Percentiles rank a stretch among this genome's conserved stretches.
Conservation (phyloP, 208 protist genomes). For the Acanthamoeba sp. region DNA sequence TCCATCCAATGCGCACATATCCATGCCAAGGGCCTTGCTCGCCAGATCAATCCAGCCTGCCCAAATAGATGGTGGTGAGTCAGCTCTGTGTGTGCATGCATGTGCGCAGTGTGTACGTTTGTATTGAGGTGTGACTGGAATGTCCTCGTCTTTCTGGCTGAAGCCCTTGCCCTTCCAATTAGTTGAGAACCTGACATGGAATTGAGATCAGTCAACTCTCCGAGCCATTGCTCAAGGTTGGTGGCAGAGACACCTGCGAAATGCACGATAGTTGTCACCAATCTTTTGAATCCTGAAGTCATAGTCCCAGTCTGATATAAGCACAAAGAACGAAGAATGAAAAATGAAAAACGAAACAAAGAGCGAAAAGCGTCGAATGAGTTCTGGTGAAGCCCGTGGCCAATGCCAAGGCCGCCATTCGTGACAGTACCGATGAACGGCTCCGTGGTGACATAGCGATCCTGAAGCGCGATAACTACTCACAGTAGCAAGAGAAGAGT, state of each 20-base stretch:
- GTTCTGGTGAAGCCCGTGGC: background rate
- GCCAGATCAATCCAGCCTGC: conserved; percentile 19
- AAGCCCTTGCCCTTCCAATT: conserved; percentile 37
- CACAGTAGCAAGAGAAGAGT: background rate
- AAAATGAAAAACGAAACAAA: no score
- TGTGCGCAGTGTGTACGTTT: background rate
- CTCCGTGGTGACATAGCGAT: background rate
- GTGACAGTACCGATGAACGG: background rate
- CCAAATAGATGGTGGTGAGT: background rate
- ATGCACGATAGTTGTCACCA: conserved; percentile 10
- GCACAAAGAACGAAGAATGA: no score
- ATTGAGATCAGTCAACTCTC: no score
- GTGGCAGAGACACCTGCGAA: background rate
- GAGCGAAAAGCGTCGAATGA: background rate
- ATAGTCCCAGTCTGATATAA: conserved; percentile 40
- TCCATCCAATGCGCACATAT: conserved; percentile 17
- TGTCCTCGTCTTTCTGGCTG: conserved; percentile 39
- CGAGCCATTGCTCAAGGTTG: no score
- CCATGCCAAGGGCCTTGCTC: conserved; percentile 6
- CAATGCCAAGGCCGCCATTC: background rate
- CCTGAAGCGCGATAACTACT: background rate
- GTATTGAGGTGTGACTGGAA: background rate
- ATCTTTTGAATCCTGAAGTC: conserved; percentile 64
- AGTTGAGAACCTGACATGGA: background rate
- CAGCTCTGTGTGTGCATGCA: background rate